Percentiles rank a stretch among this genome's conserved stretches.
phyloP scores from a whole-genome alignment of 768 basidiomycete species.

The Cyclocybe cylindracea region DNA sequence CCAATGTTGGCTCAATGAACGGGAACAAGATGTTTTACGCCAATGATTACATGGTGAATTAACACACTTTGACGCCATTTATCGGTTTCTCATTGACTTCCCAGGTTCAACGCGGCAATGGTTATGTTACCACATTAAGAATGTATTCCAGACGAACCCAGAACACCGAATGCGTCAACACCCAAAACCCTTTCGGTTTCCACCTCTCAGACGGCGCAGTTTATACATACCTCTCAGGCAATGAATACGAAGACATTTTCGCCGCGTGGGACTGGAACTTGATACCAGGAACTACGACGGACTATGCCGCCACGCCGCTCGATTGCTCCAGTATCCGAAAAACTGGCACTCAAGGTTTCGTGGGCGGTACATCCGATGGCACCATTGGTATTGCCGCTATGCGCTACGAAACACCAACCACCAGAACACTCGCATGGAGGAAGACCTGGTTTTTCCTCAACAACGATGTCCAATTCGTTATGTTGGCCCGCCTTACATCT shows the following conservation, averaged over 20 bases:
- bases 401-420: conserved; percentile 65
- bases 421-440: conserved; percentile 52
- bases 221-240: conserved; percentile 60
- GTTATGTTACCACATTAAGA: conserved; percentile 58
- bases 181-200: conserved; percentile 65
- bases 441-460: conserved; percentile 74
- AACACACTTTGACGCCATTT: not conserved
- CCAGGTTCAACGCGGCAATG: conserved; percentile 60
- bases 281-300: conserved; percentile 67
- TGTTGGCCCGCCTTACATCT: conserved; percentile 51
- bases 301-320: conserved; percentile 56
- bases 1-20: conserved; percentile 51
- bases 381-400: conserved; percentile 56
- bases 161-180: conserved; percentile 64
- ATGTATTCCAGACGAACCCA: conserved; percentile 58
- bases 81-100: conserved; percentile 13
- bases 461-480: conserved; percentile 60
- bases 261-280: conserved; percentile 77
- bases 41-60: conserved; percentile 65
- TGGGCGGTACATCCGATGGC: conserved; percentile 63
- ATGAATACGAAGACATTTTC: conserved; percentile 71
- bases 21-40: conserved; percentile 65
- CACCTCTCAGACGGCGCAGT: conserved; percentile 65
- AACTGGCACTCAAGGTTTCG: conserved; percentile 53
- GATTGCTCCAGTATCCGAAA: conserved; percentile 39